Base-by-base conservation (phyloP, 345 rosid species). In the Theobroma cacao region DNA sequence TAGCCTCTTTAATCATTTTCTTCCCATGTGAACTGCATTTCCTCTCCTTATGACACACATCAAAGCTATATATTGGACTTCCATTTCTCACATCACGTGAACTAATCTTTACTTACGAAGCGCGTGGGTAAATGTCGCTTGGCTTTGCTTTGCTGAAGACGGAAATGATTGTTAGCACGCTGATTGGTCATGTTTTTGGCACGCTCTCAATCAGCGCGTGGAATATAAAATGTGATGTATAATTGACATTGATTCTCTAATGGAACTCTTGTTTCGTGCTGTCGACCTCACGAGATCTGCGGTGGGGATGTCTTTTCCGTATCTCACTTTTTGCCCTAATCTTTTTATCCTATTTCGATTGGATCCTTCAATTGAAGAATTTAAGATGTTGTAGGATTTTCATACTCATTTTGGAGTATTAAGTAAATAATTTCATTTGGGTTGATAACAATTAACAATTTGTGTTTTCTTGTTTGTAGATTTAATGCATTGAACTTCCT, bases 401-500 rank as follows among this genome's bases (percentile, higher is more conserved):
- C 28, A 55, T 7, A 55, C 20, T 7, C 28, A 7, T 8, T n/a
- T 55, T 20, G 58, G 26, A 53, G 20, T 53, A 15, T 15, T 53
- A 50, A 10, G 0, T 10, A 13, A 43, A 2, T 3, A n/a, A 7
- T 30, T 26, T 31, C 33, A 1, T 47, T 13, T 47, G 31, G 5
- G 28, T 30, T 48, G n/a, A n/a, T 47, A 9, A n/a, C 3, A 3
- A 1, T 2, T 1, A 3, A 11, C 12, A 58, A 38, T 10, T 41
- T 13, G 6, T 59, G 4, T 11, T 5, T 14, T 3, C 36, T 11
- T 17, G 53, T 22, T 65, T 75, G 67, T 65, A 94, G 98, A 78
- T 94, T 92, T 36, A 55, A 90, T 73, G 97, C 91, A 1, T n/a
- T n/a, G 33, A 79, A 80, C 14, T 88, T 92, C 59, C 55, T 94